These are phyloP conservation scores for Amauroascus niger DNA, from an alignment of 2,329 filamentous ascomycete genomes.

Conservation along the genomic window DNA sequence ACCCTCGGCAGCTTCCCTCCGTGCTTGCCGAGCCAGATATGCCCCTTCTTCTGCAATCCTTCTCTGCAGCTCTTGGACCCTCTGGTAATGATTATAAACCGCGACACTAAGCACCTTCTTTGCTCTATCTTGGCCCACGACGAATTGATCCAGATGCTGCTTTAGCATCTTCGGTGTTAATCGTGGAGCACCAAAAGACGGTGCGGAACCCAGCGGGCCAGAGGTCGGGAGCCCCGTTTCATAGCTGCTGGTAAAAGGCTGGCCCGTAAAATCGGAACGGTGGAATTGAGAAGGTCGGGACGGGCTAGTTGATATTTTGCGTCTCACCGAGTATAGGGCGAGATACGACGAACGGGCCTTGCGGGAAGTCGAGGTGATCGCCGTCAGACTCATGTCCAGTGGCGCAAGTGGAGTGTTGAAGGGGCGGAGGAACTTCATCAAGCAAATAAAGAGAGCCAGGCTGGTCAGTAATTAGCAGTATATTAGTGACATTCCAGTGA, in stretches of 20 bases:
- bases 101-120: slow-evolving; percentile 86
- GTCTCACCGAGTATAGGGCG: slow-evolving; percentile 26
- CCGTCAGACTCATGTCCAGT: slow-evolving; percentile 9
- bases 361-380: slow-evolving; percentile 18
- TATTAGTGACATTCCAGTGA: background rate
- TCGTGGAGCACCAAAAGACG: slow-evolving; percentile 47
- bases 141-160: slow-evolving; percentile 85
- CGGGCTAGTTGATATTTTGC: slow-evolving; percentile 28
- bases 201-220: slow-evolving; percentile 53
- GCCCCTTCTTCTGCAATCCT: slow-evolving; percentile 72
- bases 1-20: slow-evolving; percentile 56
- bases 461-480: background rate
- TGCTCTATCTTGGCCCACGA: slow-evolving; percentile 88
- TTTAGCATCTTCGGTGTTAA: slow-evolving; percentile 62
- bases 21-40: slow-evolving; percentile 58
- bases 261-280: slow-evolving; percentile 53
- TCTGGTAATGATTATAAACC: slow-evolving; percentile 94
- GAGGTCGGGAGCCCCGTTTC: slow-evolving; percentile 52
- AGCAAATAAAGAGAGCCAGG: background rate
- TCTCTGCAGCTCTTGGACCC: slow-evolving; percentile 64
- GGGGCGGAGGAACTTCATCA: slow-evolving; percentile 14
- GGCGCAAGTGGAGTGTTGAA: slow-evolving; percentile 9
- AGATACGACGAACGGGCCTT: slow-evolving; percentile 36
- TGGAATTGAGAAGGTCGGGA: slow-evolving; percentile 43
- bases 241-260: slow-evolving; percentile 54